Conservation (phyloP, 108 stramenopile genomes). For the Pseudonitzschia multistriata region DNA sequence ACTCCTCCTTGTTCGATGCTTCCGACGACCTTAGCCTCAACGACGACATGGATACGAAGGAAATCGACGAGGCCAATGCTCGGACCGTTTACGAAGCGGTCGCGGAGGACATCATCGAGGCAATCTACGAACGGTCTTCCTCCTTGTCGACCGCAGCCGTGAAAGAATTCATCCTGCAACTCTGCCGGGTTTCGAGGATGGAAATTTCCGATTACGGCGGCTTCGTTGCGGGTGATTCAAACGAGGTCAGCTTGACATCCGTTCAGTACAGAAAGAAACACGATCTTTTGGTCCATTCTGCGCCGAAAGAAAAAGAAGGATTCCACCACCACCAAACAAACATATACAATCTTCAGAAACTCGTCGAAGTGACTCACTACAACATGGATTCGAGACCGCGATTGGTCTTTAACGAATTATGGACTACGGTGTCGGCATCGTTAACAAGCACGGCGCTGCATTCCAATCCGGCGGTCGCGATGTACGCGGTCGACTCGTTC, state of each 20-base stretch:
- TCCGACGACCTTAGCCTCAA: conserved; percentile 61
- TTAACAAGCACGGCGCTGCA: conserved; percentile 92
- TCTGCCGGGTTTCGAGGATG: conserved; percentile 88
- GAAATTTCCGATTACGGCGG: conserved; percentile 86
- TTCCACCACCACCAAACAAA: conserved; percentile 80
- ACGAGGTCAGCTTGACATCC: conserved; percentile 67
- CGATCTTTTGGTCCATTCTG: conserved; percentile 36
- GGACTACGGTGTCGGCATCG: conserved; percentile 89
- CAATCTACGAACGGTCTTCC: conserved; percentile 80
- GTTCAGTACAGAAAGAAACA: conserved; percentile 76
- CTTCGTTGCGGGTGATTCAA: conserved; percentile 64
- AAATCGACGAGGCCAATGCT: conserved; percentile 83
- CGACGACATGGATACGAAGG: conserved; percentile 75
- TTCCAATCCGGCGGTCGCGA: conserved; percentile 89
- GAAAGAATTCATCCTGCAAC: conserved; percentile 87
- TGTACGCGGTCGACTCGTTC: conserved; percentile 98
- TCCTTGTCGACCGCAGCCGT: conserved; percentile 73
- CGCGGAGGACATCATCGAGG: conserved; percentile 74
- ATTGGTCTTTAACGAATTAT: conserved; percentile 92
- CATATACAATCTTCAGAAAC: conserved; percentile 94
- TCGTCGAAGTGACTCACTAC: conserved; percentile 97
- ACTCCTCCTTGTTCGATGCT: conserved; percentile 40
- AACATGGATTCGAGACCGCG: conserved; percentile 95
- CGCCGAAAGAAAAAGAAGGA: conserved; percentile 30
- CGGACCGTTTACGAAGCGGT: conserved; percentile 74